Conservation (phyloP, 2,329 filamentous ascomycete species). For the Aureobasidium sp. region DNA sequence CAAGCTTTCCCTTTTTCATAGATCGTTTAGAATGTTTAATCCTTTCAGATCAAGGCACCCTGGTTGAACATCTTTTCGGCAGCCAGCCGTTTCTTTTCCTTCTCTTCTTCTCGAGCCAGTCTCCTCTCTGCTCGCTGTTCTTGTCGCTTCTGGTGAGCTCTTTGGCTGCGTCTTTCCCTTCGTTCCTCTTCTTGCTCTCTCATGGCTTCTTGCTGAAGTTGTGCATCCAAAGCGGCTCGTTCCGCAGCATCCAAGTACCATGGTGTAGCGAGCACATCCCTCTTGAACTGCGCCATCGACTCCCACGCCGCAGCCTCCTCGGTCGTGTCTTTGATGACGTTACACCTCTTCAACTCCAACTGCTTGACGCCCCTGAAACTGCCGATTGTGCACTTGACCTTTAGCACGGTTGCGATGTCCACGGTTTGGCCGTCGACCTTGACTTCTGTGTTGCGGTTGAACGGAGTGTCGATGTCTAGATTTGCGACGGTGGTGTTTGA, state of each 20-base stretch:
- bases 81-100: conserved; percentile 26
- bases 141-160: conserved; percentile 28
- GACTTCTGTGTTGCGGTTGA: conserved; percentile 39
- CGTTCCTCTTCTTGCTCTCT: conserved; percentile 24
- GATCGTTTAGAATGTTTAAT: conserved; percentile 12
- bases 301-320: conserved; percentile 50
- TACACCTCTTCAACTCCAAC: conserved; percentile 48
- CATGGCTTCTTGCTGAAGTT: conserved; percentile 26
- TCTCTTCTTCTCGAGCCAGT: conserved; percentile 26
- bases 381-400: conserved; percentile 51
- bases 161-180: conserved; percentile 29
- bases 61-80: conserved; percentile 37
- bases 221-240: conserved; percentile 36
- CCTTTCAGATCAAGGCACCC: not conserved
- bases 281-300: conserved; percentile 43
- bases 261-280: conserved; percentile 44
- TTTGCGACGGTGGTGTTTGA: conserved; percentile 34
- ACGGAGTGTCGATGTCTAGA: conserved; percentile 29
- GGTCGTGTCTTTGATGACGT: conserved; percentile 43
- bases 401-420: conserved; percentile 45
- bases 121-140: conserved; percentile 32
- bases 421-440: conserved; percentile 30
- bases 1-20: not conserved
- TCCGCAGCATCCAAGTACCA: conserved; percentile 46
- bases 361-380: conserved; percentile 41